Percentiles rank a stretch among this genome's conserved stretches.
These are phyloP conservation scores for Colletotrichum shisoi DNA, from an alignment of 2,329 filamentous ascomycete genomes.

Conservation along the genomic window DNA sequence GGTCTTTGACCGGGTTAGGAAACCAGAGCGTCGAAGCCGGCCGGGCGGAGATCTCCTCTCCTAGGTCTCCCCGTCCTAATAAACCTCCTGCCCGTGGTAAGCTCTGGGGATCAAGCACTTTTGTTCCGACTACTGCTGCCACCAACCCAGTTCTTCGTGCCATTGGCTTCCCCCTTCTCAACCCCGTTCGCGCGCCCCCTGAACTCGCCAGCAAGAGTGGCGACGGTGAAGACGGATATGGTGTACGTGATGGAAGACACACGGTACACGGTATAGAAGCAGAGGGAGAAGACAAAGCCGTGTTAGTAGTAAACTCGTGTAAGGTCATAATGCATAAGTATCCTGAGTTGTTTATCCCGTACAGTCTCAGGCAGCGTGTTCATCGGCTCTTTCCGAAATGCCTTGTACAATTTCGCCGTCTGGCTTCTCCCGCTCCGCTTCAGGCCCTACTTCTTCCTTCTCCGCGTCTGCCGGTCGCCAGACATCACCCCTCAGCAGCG, in stretches of 20 bases:
- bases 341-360: background rate
- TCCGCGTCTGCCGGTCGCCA: constrained; percentile 20
- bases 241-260: background rate
- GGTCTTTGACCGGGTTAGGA: background rate
- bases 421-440: constrained; percentile 18
- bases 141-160: background rate
- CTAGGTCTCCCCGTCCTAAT: background rate
- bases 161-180: background rate
- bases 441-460: constrained; percentile 1
- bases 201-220: background rate
- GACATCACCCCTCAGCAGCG: constrained; percentile 22
- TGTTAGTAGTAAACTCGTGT: background rate
- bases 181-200: background rate
- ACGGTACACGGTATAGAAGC: background rate
- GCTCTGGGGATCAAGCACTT: background rate
- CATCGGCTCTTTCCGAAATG: background rate
- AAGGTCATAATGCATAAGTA: constrained; percentile 27
- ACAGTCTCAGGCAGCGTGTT: background rate
- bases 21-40: background rate
- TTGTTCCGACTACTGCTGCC: background rate
- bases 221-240: background rate
- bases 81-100: no score
- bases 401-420: background rate
- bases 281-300: background rate
- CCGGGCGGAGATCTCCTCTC: background rate